phyloP scores from a whole-genome alignment of 2,329 filamentous ascomycete genomes.

The Fusarium redolens region DNA sequence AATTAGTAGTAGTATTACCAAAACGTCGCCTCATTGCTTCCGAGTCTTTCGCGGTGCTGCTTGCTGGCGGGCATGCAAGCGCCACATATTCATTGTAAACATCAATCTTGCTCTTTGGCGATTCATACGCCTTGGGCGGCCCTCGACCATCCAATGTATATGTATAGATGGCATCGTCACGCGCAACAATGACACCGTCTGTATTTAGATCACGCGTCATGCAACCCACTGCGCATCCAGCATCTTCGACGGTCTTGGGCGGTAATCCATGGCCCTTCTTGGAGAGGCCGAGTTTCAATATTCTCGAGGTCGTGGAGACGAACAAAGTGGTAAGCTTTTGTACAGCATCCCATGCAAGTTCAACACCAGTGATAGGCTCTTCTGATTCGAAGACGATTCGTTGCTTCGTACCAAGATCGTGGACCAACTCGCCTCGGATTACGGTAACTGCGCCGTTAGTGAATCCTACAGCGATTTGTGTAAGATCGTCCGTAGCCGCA shows the following conservation, averaged over 20 bases:
- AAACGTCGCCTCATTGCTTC: constrained; percentile 77
- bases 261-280: constrained; percentile 91
- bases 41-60: constrained; percentile 64
- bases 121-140: constrained; percentile 90
- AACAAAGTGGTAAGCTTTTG: constrained; percentile 80
- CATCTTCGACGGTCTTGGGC: constrained; percentile 87
- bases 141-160: constrained; percentile 88
- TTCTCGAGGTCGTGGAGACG: constrained; percentile 88
- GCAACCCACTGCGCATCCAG: constrained; percentile 91
- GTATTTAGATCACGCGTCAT: constrained; percentile 87
- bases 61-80: constrained; percentile 79
- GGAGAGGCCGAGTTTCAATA: constrained; percentile 87
- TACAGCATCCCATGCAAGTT: constrained; percentile 69
- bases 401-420: constrained; percentile 94
- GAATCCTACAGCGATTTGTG: constrained; percentile 94
- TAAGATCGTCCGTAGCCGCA: constrained; percentile 85
- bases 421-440: constrained; percentile 91
- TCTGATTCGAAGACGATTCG: constrained; percentile 96
- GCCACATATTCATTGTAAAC: constrained; percentile 88
- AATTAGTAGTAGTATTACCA: constrained; percentile 75
- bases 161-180: constrained; percentile 95
- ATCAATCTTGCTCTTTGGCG: constrained; percentile 83
- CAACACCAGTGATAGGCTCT: constrained; percentile 92
- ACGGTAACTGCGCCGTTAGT: constrained; percentile 95
- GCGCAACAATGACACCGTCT: constrained; percentile 88